Conservation (phyloP, 257 asterid genomes). For the Sherardia arvensis region DNA sequence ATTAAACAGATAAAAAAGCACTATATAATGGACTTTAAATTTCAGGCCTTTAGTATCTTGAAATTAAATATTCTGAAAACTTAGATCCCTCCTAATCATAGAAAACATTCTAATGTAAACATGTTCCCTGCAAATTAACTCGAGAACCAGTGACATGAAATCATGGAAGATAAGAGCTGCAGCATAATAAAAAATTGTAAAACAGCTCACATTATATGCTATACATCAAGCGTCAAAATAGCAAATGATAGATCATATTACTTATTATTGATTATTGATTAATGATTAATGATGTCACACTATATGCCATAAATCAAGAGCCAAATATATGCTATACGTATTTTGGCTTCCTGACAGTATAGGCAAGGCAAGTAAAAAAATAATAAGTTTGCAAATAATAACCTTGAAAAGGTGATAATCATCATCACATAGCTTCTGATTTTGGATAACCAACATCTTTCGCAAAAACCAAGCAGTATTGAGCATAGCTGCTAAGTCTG, state of each 20-base stretch:
- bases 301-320: too few relatives aligned
- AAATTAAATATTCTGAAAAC: neutral
- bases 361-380: neutral
- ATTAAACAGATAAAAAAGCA: neutral
- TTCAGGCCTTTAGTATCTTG: neutral
- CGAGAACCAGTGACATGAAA: neutral
- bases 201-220: too few relatives aligned
- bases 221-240: too few relatives aligned
- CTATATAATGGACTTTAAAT: neutral
- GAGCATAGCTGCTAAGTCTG: slow-evolving; percentile 1
- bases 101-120: too few relatives aligned
- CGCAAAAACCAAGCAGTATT: slow-evolving; percentile 14
- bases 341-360: too few relatives aligned
- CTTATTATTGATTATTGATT: neutral
- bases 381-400: neutral
- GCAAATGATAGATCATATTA: neutral
- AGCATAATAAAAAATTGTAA: neutral
- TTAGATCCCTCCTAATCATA: neutral
- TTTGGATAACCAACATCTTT: slow-evolving; percentile 8
- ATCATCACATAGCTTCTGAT: slow-evolving; percentile 10
- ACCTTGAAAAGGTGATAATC: slow-evolving; percentile 12
- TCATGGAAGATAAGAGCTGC: neutral
- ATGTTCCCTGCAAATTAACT: neutral
- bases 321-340: too few relatives aligned
- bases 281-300: too few relatives aligned